Evolutionary conservation across 805 yeast species (phyloP).

Genomic region (Myxozyma sirexii): DNA sequence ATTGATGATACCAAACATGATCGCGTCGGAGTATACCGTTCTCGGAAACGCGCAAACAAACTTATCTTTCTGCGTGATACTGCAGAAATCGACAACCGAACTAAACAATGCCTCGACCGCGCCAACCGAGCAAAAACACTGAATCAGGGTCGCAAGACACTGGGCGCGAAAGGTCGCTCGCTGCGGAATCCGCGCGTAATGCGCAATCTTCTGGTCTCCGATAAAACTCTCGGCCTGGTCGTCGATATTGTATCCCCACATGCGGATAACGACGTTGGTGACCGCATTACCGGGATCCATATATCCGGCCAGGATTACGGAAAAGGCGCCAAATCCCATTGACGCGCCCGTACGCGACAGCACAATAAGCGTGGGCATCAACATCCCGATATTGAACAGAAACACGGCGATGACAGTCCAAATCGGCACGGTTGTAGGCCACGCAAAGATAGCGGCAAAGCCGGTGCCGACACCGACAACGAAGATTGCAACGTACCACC

Average conservation of each 20-base stretch:
- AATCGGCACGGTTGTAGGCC: too few species aligned
- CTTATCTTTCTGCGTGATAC: slow-evolving; percentile 18
- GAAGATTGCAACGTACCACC: too few species aligned
- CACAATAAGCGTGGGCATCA: slow-evolving; percentile 40
- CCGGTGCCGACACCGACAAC: too few species aligned
- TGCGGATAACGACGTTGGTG: slow-evolving; percentile 56
- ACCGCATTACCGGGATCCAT: slow-evolving; percentile 53
- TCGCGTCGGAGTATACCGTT: slow-evolving; percentile 19
- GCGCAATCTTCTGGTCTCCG: slow-evolving; percentile 58
- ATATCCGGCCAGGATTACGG: slow-evolving; percentile 30
- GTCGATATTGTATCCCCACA: slow-evolving; percentile 60
- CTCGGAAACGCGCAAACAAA: slow-evolving; percentile 17
- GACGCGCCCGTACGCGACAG: slow-evolving; percentile 48
- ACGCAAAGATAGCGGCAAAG: too few species aligned
- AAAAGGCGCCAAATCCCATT: slow-evolving; percentile 43
- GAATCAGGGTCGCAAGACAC: slow-evolving; percentile 21
- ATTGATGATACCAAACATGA: slow-evolving; percentile 20
- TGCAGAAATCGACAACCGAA: slow-evolving; percentile 14
- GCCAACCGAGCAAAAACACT: slow-evolving; percentile 14
- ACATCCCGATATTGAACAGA: slow-evolving; percentile 40
- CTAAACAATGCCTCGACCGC: slow-evolving; percentile 20
- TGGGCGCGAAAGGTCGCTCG: slow-evolving; percentile 48
- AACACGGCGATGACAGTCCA: slow-evolving; percentile 22
- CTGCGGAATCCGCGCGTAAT: slow-evolving; percentile 52
- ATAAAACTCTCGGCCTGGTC: slow-evolving; percentile 66